Evolutionary conservation across 192 early-diverging fungal species (phyloP).

Genomic region (Mortierella alpina): DNA sequence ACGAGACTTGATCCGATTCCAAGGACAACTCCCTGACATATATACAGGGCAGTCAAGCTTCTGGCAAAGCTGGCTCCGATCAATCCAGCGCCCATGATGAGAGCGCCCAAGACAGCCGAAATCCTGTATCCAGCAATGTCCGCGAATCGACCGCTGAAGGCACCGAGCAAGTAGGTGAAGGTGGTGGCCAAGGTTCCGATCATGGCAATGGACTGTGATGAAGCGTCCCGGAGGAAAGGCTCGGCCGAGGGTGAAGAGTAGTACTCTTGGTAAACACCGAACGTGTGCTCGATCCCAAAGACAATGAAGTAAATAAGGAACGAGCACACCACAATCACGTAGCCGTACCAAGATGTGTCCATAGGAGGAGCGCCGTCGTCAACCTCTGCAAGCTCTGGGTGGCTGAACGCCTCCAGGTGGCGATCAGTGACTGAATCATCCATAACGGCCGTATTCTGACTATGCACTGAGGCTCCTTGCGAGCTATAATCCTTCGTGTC

Average conservation of each 20-base stretch:
- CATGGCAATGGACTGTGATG: slow-evolving; percentile 31
- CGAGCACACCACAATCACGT: slow-evolving; percentile 35
- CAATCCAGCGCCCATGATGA: slow-evolving; percentile 43
- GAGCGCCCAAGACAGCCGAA: slow-evolving; percentile 35
- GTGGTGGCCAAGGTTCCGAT: slow-evolving; percentile 51
- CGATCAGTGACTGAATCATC: neutral
- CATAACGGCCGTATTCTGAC: neutral
- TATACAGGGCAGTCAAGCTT: slow-evolving; percentile 18
- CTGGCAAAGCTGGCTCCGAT: slow-evolving; percentile 50
- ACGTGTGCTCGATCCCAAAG: slow-evolving; percentile 52
- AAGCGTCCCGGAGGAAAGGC: slow-evolving; percentile 21
- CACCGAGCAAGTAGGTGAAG: slow-evolving; percentile 42
- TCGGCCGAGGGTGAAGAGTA: slow-evolving; percentile 38
- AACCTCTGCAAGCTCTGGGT: slow-evolving; percentile 8
- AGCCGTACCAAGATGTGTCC: slow-evolving; percentile 50
- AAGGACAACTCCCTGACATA: slow-evolving; percentile 52
- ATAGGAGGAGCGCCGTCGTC: slow-evolving; percentile 42
- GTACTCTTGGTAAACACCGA: slow-evolving; percentile 50
- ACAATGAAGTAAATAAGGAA: slow-evolving; percentile 48
- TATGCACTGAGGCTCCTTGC: neutral
- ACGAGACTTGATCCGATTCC: slow-evolving; percentile 57
- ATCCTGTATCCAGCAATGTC: slow-evolving; percentile 34
- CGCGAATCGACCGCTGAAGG: slow-evolving; percentile 43
- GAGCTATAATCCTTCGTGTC: neutral
- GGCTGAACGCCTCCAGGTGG: slow-evolving; percentile 20